phyloP scores from a whole-genome alignment of 2,329 filamentous ascomycete genomes.

The Tympanopsis confertula region DNA sequence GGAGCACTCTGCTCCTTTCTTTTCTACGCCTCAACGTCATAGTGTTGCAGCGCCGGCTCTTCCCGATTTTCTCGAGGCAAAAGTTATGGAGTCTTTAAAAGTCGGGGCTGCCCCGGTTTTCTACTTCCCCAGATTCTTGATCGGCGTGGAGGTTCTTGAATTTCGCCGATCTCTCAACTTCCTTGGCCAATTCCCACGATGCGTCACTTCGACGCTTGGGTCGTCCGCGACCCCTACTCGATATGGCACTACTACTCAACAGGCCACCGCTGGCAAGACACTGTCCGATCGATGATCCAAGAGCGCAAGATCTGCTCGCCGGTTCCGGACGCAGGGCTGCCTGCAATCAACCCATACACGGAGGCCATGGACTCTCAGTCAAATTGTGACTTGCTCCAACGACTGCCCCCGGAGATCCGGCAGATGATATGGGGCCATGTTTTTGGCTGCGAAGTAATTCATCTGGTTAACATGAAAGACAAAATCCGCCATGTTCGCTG shows the following conservation, averaged over 20 bases:
- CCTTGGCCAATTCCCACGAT: slow-evolving; percentile 12
- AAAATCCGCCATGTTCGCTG: slow-evolving; percentile 21
- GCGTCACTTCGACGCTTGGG: slow-evolving; percentile 24
- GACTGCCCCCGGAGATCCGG: background rate
- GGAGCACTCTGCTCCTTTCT: too few relatives aligned
- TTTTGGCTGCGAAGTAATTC: slow-evolving; percentile 18
- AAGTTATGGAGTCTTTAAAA: too few relatives aligned
- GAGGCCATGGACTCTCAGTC: background rate
- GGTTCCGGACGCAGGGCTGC: slow-evolving; percentile 13
- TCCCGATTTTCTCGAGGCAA: too few relatives aligned
- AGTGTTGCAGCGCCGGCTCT: too few relatives aligned
- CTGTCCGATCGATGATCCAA: slow-evolving; percentile 19
- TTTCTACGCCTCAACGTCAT: too few relatives aligned
- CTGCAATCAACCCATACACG: slow-evolving; percentile 5
- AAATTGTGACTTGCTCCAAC: background rate
- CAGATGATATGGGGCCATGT: slow-evolving; percentile 20
- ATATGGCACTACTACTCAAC: slow-evolving; percentile 23
- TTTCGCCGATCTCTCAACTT: too few relatives aligned
- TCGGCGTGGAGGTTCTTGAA: too few relatives aligned
- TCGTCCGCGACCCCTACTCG: slow-evolving; percentile 22
- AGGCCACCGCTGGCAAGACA: slow-evolving; percentile 19
- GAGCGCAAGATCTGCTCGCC: slow-evolving; percentile 20
- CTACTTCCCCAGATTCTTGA: too few relatives aligned
- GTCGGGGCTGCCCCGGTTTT: too few relatives aligned
- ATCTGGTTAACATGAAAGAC: slow-evolving; percentile 19